Evolutionary conservation across 176 grass and related monocot genomes (phyloP).

Genomic region (Melocanna baccifera): DNA sequence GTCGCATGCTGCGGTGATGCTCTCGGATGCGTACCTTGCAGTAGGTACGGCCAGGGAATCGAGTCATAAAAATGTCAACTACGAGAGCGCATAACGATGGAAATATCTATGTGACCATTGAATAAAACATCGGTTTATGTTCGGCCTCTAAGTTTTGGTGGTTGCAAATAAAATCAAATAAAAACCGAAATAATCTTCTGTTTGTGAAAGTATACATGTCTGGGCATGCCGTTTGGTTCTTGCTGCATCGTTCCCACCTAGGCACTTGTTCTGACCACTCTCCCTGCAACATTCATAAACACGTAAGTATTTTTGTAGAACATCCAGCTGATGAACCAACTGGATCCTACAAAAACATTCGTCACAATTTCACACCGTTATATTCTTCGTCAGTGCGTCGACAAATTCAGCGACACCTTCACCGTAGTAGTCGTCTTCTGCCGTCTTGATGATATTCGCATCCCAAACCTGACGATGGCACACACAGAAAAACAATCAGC

Average conservation of each 20-base stretch:
- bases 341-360: neutral
- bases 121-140: neutral
- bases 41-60: neutral
- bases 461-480: slow-evolving; percentile 42
- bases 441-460: slow-evolving; percentile 31
- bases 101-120: neutral
- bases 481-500: neutral
- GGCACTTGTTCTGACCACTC: slow-evolving; percentile 53
- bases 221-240: slow-evolving; percentile 43
- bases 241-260: slow-evolving; percentile 53
- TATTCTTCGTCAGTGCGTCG: slow-evolving; percentile 25
- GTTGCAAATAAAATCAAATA: neutral
- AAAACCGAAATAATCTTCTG: neutral
- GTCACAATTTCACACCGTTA: slow-evolving; percentile 19
- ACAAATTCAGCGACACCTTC: neutral
- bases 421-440: slow-evolving; percentile 20
- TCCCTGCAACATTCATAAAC: too few species aligned
- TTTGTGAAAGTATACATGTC: slow-evolving; percentile 35
- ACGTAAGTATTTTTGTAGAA: too few species aligned
- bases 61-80: neutral
- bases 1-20: slow-evolving; percentile 56
- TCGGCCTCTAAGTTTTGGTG: neutral
- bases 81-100: neutral
- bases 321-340: neutral
- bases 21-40: slow-evolving; percentile 59